A percentile compares a stretch with the other conserved stretches of the same genome.
Evolutionary conservation across 352 stramenopile genomes (phyloP).

Genomic region (Plasmopara viticola): DNA sequence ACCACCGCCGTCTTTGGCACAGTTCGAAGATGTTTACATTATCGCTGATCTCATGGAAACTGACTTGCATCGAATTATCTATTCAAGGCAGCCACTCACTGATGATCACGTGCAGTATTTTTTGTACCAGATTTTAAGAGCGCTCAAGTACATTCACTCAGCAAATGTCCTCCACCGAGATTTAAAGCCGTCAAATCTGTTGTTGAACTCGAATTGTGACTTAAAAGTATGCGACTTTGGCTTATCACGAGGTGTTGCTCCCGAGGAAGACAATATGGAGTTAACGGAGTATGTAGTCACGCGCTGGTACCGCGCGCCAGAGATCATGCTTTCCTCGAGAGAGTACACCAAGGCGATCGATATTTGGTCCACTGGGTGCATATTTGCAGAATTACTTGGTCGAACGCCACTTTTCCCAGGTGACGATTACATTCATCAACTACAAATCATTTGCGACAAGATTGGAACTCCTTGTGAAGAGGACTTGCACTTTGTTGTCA

Average conservation of each 20-base stretch:
- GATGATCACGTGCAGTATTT: constrained; percentile 93
- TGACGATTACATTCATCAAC: constrained; percentile 99
- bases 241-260: constrained; percentile 75
- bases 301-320: constrained; percentile 90
- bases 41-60: constrained; percentile 98
- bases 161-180: constrained; percentile 94
- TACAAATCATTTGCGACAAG: constrained; percentile 93
- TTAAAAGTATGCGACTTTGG: constrained; percentile 92
- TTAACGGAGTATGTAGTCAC: constrained; percentile 92
- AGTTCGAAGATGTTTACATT: constrained; percentile 98
- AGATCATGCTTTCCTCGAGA: constrained; percentile 95
- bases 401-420: constrained; percentile 90
- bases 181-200: constrained; percentile 96
- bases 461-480: constrained; percentile 83
- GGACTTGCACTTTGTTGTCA: constrained; percentile 89
- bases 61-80: constrained; percentile 97
- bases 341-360: constrained; percentile 97
- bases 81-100: constrained; percentile 89
- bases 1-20: constrained; percentile 85
- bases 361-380: constrained; percentile 93
- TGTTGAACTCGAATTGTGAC: constrained; percentile 93
- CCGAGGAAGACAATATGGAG: constrained; percentile 85
- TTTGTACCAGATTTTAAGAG: constrained; percentile 94
- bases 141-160: constrained; percentile 92
- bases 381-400: constrained; percentile 90